These are phyloP conservation scores for Acanthamoeba quina DNA, from an alignment of 208 protist species.

Conservation along the genomic window DNA sequence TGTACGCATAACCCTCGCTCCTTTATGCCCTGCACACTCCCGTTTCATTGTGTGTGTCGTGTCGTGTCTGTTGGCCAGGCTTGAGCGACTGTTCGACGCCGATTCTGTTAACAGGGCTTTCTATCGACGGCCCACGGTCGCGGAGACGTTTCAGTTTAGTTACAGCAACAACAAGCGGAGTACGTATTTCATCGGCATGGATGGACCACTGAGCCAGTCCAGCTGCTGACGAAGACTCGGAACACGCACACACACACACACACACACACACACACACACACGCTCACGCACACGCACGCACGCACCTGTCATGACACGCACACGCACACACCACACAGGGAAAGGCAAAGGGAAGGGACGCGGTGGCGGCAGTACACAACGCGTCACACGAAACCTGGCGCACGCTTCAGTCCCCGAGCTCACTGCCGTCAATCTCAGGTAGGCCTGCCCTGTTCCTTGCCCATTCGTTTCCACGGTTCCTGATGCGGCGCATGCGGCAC, in stretches of 20 bases:
- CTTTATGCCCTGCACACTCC: not conserved
- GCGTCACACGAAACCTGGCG: not conserved
- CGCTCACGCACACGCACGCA: not conserved
- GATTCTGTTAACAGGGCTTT: constrained; percentile 46
- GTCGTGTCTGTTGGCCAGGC: not conserved
- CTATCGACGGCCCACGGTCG: not conserved
- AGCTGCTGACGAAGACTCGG: too few relatives aligned
- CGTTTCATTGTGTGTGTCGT: too few relatives aligned
- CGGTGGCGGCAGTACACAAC: not conserved
- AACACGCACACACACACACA: not conserved
- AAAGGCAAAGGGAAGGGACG: not conserved
- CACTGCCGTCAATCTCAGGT: not conserved
- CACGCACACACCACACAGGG: not conserved
- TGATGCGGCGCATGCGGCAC: too few relatives aligned
- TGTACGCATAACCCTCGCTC: not conserved
- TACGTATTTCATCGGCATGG: not conserved
- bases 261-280: not conserved
- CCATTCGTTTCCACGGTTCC: not conserved
- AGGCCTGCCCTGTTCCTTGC: not conserved
- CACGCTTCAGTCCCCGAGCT: constrained; percentile 23
- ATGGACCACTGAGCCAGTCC: too few relatives aligned
- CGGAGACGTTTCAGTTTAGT: not conserved
- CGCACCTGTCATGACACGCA: too few relatives aligned
- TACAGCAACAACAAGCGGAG: constrained; percentile 26
- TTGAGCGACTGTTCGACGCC: constrained; percentile 12